Conservation (phyloP, 306 rosid species). For the Lathyrus aphaca region DNA sequence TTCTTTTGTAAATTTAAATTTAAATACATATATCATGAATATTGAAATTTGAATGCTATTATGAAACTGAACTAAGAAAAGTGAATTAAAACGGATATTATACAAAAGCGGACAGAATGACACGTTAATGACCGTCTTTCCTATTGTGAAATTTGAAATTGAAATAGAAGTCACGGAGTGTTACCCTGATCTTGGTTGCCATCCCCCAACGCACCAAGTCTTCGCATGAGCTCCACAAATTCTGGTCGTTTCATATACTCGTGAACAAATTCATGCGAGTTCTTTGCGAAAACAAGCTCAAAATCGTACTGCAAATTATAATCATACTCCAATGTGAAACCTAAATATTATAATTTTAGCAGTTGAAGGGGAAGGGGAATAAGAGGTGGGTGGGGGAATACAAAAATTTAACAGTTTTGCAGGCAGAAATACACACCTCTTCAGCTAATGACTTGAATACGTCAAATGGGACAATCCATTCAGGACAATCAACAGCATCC, state of each 20-base stretch:
- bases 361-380: background rate
- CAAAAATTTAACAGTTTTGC: conserved; percentile 1
- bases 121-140: background rate
- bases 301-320: conserved; percentile 69
- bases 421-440: conserved; percentile 64
- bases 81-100: background rate
- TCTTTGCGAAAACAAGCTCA: conserved; percentile 84
- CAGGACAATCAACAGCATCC: conserved; percentile 99
- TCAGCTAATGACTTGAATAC: conserved; percentile 83
- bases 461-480: conserved; percentile 91
- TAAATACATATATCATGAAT: background rate
- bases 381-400: background rate
- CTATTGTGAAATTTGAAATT: background rate
- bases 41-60: background rate
- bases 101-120: background rate
- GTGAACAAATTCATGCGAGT: conserved; percentile 81
- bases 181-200: conserved; percentile 89
- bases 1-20: no score
- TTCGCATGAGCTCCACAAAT: conserved; percentile 87
- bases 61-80: background rate
- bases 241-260: conserved; percentile 78
- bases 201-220: conserved; percentile 97
- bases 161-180: conserved; percentile 23
- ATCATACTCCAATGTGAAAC: background rate
- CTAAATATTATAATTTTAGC: background rate